Percentiles rank a stretch among this genome's conserved stretches.
Conservation (phyloP, 441 rosid genomes). For the Daphne laureola region DNA sequence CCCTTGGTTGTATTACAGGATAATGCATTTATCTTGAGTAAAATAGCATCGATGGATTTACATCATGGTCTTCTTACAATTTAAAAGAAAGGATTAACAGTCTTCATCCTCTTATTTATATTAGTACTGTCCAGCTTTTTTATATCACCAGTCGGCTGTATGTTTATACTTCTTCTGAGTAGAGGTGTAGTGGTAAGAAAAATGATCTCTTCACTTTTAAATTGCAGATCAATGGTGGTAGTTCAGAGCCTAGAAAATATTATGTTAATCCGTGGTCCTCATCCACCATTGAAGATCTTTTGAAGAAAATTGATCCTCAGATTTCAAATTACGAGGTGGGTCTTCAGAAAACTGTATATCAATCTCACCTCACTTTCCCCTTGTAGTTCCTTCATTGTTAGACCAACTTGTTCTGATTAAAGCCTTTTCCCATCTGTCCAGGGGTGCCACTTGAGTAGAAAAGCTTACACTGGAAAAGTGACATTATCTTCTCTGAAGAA, state of each 20-base stretch:
- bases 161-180: background rate
- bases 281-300: constrained; percentile 38
- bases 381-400: constrained; percentile 10
- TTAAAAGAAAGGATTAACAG: too few relatives aligned
- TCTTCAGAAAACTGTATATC: constrained; percentile 1
- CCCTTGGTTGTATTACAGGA: too few relatives aligned
- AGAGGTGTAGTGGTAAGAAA: background rate
- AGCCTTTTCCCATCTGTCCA: constrained; percentile 22
- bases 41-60: too few relatives aligned
- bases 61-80: too few relatives aligned
- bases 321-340: constrained; percentile 58
- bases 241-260: constrained; percentile 15
- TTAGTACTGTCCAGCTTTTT: too few relatives aligned
- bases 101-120: too few relatives aligned
- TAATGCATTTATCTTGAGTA: too few relatives aligned
- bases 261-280: constrained; percentile 66
- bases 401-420: constrained; percentile 9
- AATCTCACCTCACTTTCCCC: constrained; percentile 3
- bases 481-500: constrained; percentile 49
- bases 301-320: constrained; percentile 42
- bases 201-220: constrained; percentile 7
- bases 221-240: constrained; percentile 38
- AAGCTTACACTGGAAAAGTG: constrained; percentile 64
- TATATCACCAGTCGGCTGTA: too few relatives aligned
- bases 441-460: constrained; percentile 67